Evolutionary conservation across 2,329 filamentous ascomycete genomes (phyloP), one percentile per base, ranked within the genome.

Genomic region (Teratosphaeria viscida): DNA sequence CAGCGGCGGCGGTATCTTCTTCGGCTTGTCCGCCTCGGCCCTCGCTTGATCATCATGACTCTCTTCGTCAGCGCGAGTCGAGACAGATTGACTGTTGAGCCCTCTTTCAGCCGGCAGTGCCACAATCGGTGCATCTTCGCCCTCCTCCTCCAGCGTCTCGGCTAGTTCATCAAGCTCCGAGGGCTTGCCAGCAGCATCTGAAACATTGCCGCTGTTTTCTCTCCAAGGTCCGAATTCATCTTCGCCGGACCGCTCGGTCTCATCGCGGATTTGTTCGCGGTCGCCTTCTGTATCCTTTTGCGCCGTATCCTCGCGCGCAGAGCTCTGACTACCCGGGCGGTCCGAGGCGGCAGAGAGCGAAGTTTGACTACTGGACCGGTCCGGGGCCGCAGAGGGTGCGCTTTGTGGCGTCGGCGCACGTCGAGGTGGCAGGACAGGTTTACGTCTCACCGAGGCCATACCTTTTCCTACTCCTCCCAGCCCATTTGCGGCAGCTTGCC

Each of bases 161-260:
- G 12, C 29, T n/a, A 34, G 10, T 37, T 39, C 23, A 14, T 35
- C 34, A 7, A 27, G 27, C 3, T 43, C 54, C n/a, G 29, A 10
- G 19, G 34, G 11, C 54, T 39, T 35, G 23, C 5, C 23, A 26
- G 29, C 54, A 37, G 34, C 54, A 26, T 26, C 54, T 39, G 54
- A 16, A 19, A n/a, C 35, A 35, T 54, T 54, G 16, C 63, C 63
- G 37, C 57, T 60, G 49, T 67, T 68, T 27, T 68, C 64, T 10
- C 58, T 64, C 62, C 63, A 68, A 26, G 67, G 65, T 34, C 63
- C 66, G 52, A 66, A 69, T 35, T 70, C 66, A 35, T 64, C 53
- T 27, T 53, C 57, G 19, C 3, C 49, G 2, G n/a, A 29, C 26
- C 8, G 47, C n/a, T 35, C 10, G 16, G 26, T 10, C 19, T 11